A percentile compares a stretch with the other conserved stretches of the same genome.
Conservation (phyloP, 345 rosid species). For the Raphanus sativus region DNA sequence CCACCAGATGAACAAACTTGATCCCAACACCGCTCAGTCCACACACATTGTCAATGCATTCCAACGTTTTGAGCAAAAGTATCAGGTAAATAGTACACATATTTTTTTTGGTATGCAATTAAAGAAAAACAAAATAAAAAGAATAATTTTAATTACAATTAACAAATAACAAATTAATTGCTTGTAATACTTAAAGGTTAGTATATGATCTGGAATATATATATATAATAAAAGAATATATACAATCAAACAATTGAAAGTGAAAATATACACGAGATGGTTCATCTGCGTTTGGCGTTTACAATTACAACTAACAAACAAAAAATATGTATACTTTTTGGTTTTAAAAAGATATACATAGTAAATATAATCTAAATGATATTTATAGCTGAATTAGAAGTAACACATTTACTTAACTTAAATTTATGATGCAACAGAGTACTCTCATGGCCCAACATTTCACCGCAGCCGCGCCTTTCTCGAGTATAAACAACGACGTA, state of each 20-base stretch:
- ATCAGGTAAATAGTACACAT: constrained; percentile 18
- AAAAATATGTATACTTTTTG: not conserved
- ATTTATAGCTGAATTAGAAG: not conserved
- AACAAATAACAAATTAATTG: too few relatives aligned
- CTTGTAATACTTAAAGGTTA: not conserved
- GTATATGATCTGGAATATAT: too few relatives aligned
- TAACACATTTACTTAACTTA: not conserved
- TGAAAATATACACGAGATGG: not conserved
- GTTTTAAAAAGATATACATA: not conserved
- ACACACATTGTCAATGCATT: constrained; percentile 44
- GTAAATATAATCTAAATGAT: not conserved
- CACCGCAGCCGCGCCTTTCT: constrained; percentile 50
- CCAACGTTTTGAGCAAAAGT: constrained; percentile 41
- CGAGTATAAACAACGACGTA: constrained; percentile 53
- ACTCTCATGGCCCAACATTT: constrained; percentile 43
- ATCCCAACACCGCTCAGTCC: constrained; percentile 34
- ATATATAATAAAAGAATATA: too few relatives aligned
- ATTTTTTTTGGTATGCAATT: too few relatives aligned
- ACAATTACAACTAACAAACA: not conserved
- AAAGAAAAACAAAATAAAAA: not conserved
- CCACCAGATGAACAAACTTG: constrained; percentile 40
- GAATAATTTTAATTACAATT: too few relatives aligned
- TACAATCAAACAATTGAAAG: not conserved
- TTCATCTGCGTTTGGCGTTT: not conserved
- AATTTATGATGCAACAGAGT: not conserved